Conservation (phyloP, 2,329 filamentous ascomycete species). For the Diaporthe citriasiana region DNA sequence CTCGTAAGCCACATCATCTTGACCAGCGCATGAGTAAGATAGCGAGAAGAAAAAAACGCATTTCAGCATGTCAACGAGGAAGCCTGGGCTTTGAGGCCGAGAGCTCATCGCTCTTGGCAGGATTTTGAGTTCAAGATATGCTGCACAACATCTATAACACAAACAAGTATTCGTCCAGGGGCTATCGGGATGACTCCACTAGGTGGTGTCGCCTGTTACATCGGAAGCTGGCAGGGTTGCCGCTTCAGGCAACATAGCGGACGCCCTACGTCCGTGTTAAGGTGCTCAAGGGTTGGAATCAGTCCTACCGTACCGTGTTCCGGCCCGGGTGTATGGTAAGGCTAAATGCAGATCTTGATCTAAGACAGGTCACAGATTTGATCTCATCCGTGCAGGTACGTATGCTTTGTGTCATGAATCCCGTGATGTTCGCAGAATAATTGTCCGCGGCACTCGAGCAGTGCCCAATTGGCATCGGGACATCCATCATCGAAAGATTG, state of each 20-base stretch:
- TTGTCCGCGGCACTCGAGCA: not conserved
- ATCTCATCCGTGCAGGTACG: not conserved
- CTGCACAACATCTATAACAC: conserved; percentile 11
- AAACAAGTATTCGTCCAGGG: not conserved
- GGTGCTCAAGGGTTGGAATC: conserved; percentile 15
- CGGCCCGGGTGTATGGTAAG: conserved; percentile 26
- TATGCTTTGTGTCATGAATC: not conserved
- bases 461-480: not conserved
- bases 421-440: conserved; percentile 25
- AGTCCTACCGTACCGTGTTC: not conserved
- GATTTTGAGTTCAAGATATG: conserved; percentile 10
- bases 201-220: conserved; percentile 15
- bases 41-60: not conserved
- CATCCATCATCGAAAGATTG: too few species aligned
- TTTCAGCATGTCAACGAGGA: not conserved
- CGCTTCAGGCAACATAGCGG: conserved; percentile 25
- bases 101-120: not conserved
- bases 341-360: conserved; percentile 33
- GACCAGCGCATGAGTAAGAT: not conserved
- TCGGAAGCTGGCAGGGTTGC: conserved; percentile 8
- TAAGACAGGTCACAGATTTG: conserved; percentile 5
- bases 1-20: not conserved
- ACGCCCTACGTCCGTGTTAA: conserved; percentile 23
- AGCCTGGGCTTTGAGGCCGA: not conserved
- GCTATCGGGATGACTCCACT: not conserved